Base-by-base conservation (phyloP, 2,329 filamentous ascomycete species). In the Dichotomopilus funicola region DNA sequence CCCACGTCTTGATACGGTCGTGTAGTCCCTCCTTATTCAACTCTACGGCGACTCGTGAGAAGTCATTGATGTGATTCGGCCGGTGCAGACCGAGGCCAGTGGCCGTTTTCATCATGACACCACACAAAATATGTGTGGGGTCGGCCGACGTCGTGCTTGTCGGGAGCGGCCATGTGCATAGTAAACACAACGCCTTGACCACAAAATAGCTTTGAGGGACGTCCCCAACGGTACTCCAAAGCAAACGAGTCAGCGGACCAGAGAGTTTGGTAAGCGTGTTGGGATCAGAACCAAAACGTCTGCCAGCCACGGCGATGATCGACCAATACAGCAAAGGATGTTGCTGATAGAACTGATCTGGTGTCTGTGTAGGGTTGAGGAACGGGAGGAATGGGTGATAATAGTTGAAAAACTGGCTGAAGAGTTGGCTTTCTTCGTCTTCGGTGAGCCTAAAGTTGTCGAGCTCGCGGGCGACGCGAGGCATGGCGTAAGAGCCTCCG, bases 251-350 rank as follows among this genome's bases (percentile, higher is more conserved):
- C 62, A 91, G 72, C 33, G 83, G 83, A 0, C 82, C 81, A 31
- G 87, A 83, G 7, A 92, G 75, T 54, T 84, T 81, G 46, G 80
- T 82, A 53, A 92, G 77, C 36, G 91, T 75, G 11, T 76, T 78
- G 1, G 80, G 80, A 58, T 87, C 85, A 0, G 76, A 72, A 43
- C 77, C 75, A 66, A 86, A 91, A 41, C 88, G 84, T 51, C 88
- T 82, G 43, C 87, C 83, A 27, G 88, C 88, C 54, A 91, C 85
- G 38, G 87, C 81, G 46, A 91, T 76, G 57, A 92, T 86, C 48
- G 87, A 81, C 91, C 91, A 96, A 71, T 95, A 95, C 1, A 96
- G 79, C 11, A 96, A 76, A 4, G 85, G 84, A 50, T 90, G 87
- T 64, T 92, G 86, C 57, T 85, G 80, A 66, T 87, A 87, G 68